Base-by-base conservation (phyloP, 2,329 filamentous ascomycete genomes). In the Penicillium sp. region DNA sequence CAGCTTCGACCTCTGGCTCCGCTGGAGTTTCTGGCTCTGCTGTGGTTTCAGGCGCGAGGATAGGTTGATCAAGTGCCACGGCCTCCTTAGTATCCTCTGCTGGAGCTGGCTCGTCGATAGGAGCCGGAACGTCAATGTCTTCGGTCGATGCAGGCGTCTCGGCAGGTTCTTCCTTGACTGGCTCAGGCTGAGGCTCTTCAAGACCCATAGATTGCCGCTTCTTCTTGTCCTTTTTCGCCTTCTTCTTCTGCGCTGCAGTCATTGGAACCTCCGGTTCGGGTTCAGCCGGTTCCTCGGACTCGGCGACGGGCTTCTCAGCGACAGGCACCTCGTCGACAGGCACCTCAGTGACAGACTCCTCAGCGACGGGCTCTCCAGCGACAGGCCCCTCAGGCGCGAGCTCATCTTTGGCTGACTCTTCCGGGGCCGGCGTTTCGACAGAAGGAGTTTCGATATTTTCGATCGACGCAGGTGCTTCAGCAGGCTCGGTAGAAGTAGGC, bases 341-440 rank as follows among this genome's bases (percentile, higher is more conserved):
- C 16, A 8, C 20, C 45, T 44, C 41, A 55, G 49, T 18, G 56
- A 40, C 28, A 50, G 44, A 23, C 55, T 55, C 75, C 61, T 74
- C 74, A 8, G 62, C 62, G 53, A 69, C 74, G 47, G 65, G 69
- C 51, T 62, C 66, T n/a, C n/a, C n/a, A n/a, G n/a, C n/a, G n/a
- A n/a, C n/a, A n/a, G n/a, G n/a, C n/a, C n/a, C 35, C 10, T 22
- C 24, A 39, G 27, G 43, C 4, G 7, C 14, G 28, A 50, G 44
- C 5, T 34, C 31, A 6, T 32, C 14, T 10, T 18, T 4, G 6
- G 29, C 14, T 14, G 7, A 4, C 7, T 18, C 14, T 18, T 18
- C 29, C 29, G 7, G 14, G 18, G 9, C 1, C 10, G 14, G 14
- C 8, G 8, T 8, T 18, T 32, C 14, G 8, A 18, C 10, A n/a